Base-by-base conservation (phyloP, 495 filamentous ascomycete species). In the Trichoderma gamsii region DNA sequence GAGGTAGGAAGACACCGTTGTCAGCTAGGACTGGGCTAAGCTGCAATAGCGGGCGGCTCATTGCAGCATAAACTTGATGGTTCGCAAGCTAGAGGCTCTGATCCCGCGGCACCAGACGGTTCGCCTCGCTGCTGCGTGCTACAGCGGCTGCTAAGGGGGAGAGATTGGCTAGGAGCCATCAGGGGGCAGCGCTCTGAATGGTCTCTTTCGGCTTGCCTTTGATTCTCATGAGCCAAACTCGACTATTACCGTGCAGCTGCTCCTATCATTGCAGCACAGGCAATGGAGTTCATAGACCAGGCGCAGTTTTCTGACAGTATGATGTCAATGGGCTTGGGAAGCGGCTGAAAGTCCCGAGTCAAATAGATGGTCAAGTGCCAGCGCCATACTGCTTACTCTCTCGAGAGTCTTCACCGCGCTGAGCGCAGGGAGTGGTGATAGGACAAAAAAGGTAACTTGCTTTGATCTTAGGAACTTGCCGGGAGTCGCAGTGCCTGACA, bases 31-130 rank as follows among this genome's bases (percentile, higher is more conserved):
- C 11, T 32, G 56, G 51, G 51, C 56, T 32, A 29, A 61, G 56
- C 25, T 61, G 35, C 35, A 38, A 18, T 29, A 61, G 56, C 16
- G 56, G 56, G 56, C 56, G 56, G 56, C 56, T 32, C 56, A 61
- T 61, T 15, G 56, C 13, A 61, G 56, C 49, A 61, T 38, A 25
- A 32, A 29, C 49, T 52, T 61, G 27, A 61, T 25, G 56, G 56
- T 21, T 32, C 16, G 23, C 25, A 11, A 32, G 56, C 56, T 61
- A 61, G 56, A 61, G 56, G 25, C 56, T 32, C 29, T 61, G 56
- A 32, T 27, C 27, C 56, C 56, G 56, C 56, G 56, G 56, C 56
- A 61, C 56, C 56, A 11, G 23, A 29, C 56, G 56, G 56, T 21
- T 61, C 56, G 56, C 27, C 56, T 61, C 56, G 56, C 56, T 21